Percentiles rank a stretch among this genome's conserved stretches.
These are phyloP conservation scores for Handroanthus guayacan DNA, from an alignment of 257 asterid genomes.

Conservation along the genomic window DNA sequence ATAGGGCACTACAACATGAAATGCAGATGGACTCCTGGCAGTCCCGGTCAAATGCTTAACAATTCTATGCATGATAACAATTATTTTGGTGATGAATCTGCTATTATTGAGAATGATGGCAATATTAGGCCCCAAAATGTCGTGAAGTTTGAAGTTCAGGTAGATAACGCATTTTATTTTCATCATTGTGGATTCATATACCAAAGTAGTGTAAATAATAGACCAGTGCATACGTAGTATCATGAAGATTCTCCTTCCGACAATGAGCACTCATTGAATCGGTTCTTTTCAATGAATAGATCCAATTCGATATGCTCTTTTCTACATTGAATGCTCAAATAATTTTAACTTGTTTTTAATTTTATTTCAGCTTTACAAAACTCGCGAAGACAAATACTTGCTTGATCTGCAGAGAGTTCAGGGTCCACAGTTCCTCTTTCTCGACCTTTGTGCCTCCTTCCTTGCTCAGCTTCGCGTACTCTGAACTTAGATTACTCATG, in stretches of 20 bases:
- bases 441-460: constrained; percentile 90
- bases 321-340: too few species aligned
- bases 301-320: too few species aligned
- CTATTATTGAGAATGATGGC: constrained; percentile 62
- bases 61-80: constrained; percentile 54
- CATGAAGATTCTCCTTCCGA: too few species aligned
- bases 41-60: constrained; percentile 48
- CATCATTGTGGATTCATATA: not conserved
- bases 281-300: too few species aligned
- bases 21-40: constrained; percentile 75
- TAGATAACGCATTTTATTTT: constrained; percentile 36
- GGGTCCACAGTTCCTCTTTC: constrained; percentile 85
- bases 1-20: constrained; percentile 92
- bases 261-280: too few species aligned
- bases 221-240: not conserved
- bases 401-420: constrained; percentile 89
- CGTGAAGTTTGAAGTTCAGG: constrained; percentile 96
- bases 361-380: constrained; percentile 82
- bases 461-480: constrained; percentile 91
- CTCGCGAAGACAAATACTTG: constrained; percentile 83
- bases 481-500: constrained; percentile 35
- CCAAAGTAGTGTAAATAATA: not conserved
- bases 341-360: not conserved
- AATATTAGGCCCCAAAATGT: constrained; percentile 50
- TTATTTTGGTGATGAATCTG: constrained; percentile 65